Evolutionary conservation across 176 grass and related monocot species (phyloP).

Genomic region (Pharus latifolius): DNA sequence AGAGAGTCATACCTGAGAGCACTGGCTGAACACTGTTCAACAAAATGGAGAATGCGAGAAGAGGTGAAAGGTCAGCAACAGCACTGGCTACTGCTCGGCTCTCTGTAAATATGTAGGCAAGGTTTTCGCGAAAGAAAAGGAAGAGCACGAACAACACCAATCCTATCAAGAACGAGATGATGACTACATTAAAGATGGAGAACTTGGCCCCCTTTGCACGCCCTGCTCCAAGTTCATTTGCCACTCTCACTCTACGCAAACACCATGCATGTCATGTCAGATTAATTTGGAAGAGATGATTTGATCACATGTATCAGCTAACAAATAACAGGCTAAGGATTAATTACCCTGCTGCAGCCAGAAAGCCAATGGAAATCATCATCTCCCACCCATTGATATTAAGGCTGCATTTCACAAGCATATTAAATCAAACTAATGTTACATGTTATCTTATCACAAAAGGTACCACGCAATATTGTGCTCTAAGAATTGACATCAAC

Average conservation of each 20-base stretch:
- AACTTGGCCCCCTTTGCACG: constrained; percentile 57
- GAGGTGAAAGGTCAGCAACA: constrained; percentile 52
- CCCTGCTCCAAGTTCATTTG: constrained; percentile 82
- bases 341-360: constrained; percentile 57
- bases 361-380: constrained; percentile 79
- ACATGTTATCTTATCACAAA: background rate
- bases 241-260: constrained; percentile 55
- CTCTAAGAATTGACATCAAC: background rate
- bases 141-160: constrained; percentile 46
- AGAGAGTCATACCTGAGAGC: constrained; percentile 45
- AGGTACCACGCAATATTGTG: background rate
- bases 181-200: constrained; percentile 45
- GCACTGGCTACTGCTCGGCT: constrained; percentile 30
- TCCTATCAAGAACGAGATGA: constrained; percentile 41
- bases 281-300: background rate
- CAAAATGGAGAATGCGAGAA: constrained; percentile 80
- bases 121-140: constrained; percentile 39
- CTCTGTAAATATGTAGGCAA: constrained; percentile 76
- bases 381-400: constrained; percentile 98
- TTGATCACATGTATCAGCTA: background rate
- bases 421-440: background rate
- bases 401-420: constrained; percentile 34
- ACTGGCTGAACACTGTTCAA: constrained; percentile 87
- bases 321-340: background rate
- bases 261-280: background rate